phyloP scores from a whole-genome alignment of 768 basidiomycete species.

The Thelephora ganbajun region DNA sequence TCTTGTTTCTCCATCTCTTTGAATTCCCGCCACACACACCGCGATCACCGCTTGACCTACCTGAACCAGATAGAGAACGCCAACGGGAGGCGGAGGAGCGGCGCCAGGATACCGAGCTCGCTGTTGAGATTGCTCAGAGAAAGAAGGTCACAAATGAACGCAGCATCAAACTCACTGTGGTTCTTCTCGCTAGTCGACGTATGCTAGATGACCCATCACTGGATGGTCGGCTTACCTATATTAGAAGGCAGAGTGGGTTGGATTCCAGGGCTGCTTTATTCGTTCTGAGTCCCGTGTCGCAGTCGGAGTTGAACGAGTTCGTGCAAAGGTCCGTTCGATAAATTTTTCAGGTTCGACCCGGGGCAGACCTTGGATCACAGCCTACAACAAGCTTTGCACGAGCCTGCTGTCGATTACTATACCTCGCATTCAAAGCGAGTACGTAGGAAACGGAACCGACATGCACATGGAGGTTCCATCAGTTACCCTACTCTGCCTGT shows the following conservation, averaged over 20 bases:
- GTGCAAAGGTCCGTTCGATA: conserved; percentile 45
- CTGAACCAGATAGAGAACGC: conserved; percentile 38
- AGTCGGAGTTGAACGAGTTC: conserved; percentile 80
- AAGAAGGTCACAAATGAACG: conserved; percentile 75
- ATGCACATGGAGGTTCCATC: conserved; percentile 43
- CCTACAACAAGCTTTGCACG: conserved; percentile 79
- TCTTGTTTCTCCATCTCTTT: conserved; percentile 76
- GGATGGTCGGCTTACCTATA: conserved; percentile 73
- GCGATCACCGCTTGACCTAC: conserved; percentile 39
- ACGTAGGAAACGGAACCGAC: conserved; percentile 74
- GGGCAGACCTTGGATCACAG: conserved; percentile 20
- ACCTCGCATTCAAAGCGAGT: conserved; percentile 86
- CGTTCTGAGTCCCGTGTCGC: conserved; percentile 84
- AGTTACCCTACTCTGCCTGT: conserved; percentile 51
- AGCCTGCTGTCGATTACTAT: conserved; percentile 88
- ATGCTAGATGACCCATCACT: conserved; percentile 87
- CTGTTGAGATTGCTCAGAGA: conserved; percentile 63
- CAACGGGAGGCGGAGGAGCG: conserved; percentile 58
- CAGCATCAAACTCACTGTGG: conserved; percentile 88
- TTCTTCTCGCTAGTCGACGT: conserved; percentile 76
- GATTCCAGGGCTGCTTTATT: conserved; percentile 90
- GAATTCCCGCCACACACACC: conserved; percentile 40
- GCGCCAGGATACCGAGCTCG: conserved; percentile 57
- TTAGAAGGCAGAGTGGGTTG: conserved; percentile 76
- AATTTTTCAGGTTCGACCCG: not conserved